Conservation (phyloP, 2,329 filamentous ascomycete species). For the Akanthomyces lecanii region DNA sequence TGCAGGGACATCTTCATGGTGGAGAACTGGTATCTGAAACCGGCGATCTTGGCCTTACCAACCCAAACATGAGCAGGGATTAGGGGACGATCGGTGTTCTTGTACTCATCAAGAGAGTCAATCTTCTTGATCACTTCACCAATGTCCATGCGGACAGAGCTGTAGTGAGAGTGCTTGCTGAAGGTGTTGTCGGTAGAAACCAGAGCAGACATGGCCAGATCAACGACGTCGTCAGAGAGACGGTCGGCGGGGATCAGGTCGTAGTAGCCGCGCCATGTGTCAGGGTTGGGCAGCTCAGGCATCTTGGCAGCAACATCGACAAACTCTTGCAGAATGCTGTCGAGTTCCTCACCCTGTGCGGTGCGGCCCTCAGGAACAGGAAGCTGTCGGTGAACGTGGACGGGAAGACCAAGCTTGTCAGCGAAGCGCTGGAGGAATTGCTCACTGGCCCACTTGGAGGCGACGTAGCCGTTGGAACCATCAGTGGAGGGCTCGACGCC, state of each 20-base stretch:
- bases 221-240: constrained; percentile 16
- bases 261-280: constrained; percentile 17
- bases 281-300: constrained; percentile 16
- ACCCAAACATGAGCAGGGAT: constrained; percentile 18
- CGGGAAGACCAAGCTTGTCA: constrained; percentile 8
- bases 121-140: constrained; percentile 17
- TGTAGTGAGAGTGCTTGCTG: constrained; percentile 17
- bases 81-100: constrained; percentile 13
- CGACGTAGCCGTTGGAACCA: constrained; percentile 29
- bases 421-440: constrained; percentile 25
- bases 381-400: constrained; percentile 20
- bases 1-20: constrained; percentile 17
- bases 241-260: constrained; percentile 17
- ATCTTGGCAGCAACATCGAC: constrained; percentile 17
- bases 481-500: constrained; percentile 17
- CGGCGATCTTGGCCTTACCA: constrained; percentile 17
- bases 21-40: constrained; percentile 17
- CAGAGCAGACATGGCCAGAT: constrained; percentile 16
- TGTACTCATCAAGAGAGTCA: constrained; percentile 16
- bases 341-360: constrained; percentile 16
- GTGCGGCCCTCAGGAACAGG: constrained; percentile 17
- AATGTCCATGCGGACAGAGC: constrained; percentile 19
- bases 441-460: constrained; percentile 34
- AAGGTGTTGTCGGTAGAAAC: constrained; percentile 7
- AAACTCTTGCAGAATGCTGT: constrained; percentile 17